phyloP scores from a whole-genome alignment of 108 stramenopile genomes.

The Bacterosira constricta region DNA sequence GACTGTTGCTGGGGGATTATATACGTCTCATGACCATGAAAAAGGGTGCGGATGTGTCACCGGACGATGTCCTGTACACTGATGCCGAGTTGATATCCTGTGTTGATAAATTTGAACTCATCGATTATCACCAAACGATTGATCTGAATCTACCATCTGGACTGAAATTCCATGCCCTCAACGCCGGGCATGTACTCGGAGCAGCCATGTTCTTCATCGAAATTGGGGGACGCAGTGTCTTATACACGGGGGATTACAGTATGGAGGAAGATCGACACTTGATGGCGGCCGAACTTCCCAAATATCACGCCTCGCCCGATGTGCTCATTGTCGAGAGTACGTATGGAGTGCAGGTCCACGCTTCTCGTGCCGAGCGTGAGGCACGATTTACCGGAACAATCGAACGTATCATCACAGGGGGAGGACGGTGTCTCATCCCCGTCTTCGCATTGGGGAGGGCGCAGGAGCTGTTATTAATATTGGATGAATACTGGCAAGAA shows the following conservation, averaged over 20 bases:
- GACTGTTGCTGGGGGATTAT: slow-evolving; percentile 94
- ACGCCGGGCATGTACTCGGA: slow-evolving; percentile 99
- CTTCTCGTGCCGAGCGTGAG: slow-evolving; percentile 90
- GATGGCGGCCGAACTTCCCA: slow-evolving; percentile 95
- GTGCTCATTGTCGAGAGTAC: slow-evolving; percentile 96
- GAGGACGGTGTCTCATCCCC: slow-evolving; percentile 96
- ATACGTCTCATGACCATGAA: slow-evolving; percentile 81
- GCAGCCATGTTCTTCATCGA: slow-evolving; percentile 98
- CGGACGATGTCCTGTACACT: slow-evolving; percentile 88
- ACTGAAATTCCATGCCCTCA: slow-evolving; percentile 93
- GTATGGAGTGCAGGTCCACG: slow-evolving; percentile 96
- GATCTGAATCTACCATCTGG: slow-evolving; percentile 71
- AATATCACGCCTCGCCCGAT: slow-evolving; percentile 73
- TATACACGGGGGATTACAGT: slow-evolving; percentile 99
- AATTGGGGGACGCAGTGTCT: slow-evolving; percentile 89
- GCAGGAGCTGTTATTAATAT: slow-evolving; percentile 96
- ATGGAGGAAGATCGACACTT: slow-evolving; percentile 98
- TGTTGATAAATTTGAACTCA: slow-evolving; percentile 93
- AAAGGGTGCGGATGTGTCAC: slow-evolving; percentile 27
- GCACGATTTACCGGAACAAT: slow-evolving; percentile 91
- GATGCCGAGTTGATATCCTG: slow-evolving; percentile 92
- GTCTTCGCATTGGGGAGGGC: slow-evolving; percentile 97
- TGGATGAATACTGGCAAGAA: slow-evolving; percentile 98
- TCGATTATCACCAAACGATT: slow-evolving; percentile 95
- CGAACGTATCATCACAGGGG: slow-evolving; percentile 85